Percentiles rank a stretch among this genome's conserved stretches.
These are phyloP conservation scores for Sergeia podlipaevii DNA, from an alignment of 208 protist species.

Conservation along the genomic window DNA sequence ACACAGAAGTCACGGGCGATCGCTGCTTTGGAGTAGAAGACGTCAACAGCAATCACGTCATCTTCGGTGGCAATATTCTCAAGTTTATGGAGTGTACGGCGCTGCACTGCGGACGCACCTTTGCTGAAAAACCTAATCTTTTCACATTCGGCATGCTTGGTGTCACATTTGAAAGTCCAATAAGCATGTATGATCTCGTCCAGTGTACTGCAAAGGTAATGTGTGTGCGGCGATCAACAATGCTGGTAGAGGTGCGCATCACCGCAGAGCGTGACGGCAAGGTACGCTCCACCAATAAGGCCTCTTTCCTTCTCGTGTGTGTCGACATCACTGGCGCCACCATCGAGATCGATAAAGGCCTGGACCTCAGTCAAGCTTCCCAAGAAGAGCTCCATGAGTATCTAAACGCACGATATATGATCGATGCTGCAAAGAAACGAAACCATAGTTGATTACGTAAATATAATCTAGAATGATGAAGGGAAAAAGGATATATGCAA, in stretches of 20 bases:
- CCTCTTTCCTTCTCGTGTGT: neutral
- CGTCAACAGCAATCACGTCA: slow-evolving; percentile 41
- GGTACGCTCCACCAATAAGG: too few species aligned
- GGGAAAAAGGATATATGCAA: too few species aligned
- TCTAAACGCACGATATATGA: slow-evolving; percentile 12
- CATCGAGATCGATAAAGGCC: slow-evolving; percentile 25
- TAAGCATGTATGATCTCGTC: slow-evolving; percentile 23
- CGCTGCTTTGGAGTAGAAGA: slow-evolving; percentile 21
- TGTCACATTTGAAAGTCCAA: slow-evolving; percentile 46
- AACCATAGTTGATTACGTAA: too few species aligned
- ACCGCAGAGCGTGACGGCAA: slow-evolving; percentile 2
- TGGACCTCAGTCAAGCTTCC: slow-evolving; percentile 28
- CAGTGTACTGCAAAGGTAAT: slow-evolving; percentile 24
- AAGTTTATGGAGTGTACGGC: slow-evolving; percentile 49
- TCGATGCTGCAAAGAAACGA: too few species aligned
- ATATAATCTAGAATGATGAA: too few species aligned
- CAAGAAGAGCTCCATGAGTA: slow-evolving; percentile 21
- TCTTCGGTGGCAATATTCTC: slow-evolving; percentile 60
- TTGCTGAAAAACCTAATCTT: slow-evolving; percentile 26
- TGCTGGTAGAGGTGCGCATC: slow-evolving; percentile 20
- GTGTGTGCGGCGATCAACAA: slow-evolving; percentile 17
- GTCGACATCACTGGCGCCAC: slow-evolving; percentile 14
- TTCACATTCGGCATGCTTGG: slow-evolving; percentile 43
- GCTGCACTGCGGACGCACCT: slow-evolving; percentile 52
- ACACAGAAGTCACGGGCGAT: slow-evolving; percentile 13